Base-by-base conservation (phyloP, 371 early-diverging fungal species). In the Saksenaea vasiformis region DNA sequence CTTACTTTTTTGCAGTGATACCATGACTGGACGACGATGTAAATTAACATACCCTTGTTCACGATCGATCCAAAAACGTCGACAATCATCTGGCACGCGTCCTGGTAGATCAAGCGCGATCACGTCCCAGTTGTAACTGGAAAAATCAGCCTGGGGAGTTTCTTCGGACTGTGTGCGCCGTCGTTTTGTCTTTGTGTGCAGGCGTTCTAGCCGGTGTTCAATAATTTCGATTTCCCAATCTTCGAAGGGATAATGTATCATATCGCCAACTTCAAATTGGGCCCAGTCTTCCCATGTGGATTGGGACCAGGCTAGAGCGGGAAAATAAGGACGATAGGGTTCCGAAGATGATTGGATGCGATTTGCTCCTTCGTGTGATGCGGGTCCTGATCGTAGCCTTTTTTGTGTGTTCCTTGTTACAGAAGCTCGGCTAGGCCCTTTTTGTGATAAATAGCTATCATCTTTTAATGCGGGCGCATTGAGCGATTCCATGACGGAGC, bases 281-380 rank as follows among this genome's bases (percentile, higher is more conserved):
- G 77, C 71, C 80, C 80, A 80, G 38, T 80, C 77, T 47, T 80
- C 80, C 80, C 80, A 80, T 0, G 68, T 77, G 0, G 72, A 70
- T 26, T 75, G 66, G n/a, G 62, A 56, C 77, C 77, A 80, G 2
- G 67, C 66, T 1, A 35, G 44, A 15, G 53, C 57, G 14, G 80
- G 80, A 4, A 77, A 65, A 68, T 80, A 80, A 0, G 77, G 77
- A 15, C 58, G 65, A 13, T 27, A 47, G n/a, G 22, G n/a, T 5
- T 19, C 10, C 34, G 28, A 9, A 3, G 7, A 14, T 36, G 17
- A n/a, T 17, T 11, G 19, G 24, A 51, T 9, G 14, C 41, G 19
- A 35, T 36, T 11, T 41, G 19, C 41, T 26, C 35, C 19, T 22
- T 64, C 53, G 54, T 3, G 11, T 22, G 15, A 38, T 27, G 4